Conservation (phyloP, 2,329 filamentous ascomycete genomes). For the Ophiostoma sp. region DNA sequence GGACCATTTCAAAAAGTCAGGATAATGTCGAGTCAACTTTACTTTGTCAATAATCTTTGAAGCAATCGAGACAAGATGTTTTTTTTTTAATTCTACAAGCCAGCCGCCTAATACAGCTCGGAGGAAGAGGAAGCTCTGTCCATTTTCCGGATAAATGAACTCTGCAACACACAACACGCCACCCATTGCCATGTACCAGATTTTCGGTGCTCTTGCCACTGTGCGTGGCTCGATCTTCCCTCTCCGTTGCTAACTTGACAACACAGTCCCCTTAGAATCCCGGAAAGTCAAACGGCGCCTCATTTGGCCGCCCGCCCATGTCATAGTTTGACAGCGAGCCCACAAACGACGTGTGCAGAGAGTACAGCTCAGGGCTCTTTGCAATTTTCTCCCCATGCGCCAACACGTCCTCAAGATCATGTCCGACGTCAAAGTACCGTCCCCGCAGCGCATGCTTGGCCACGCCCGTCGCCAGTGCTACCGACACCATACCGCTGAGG, state of each 20-base stretch:
- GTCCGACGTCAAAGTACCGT: conserved; percentile 36
- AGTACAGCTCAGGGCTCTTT: conserved; percentile 32
- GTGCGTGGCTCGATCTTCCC: neutral
- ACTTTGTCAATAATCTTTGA: neutral
- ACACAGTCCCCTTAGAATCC: conserved; percentile 19
- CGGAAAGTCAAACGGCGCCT: conserved; percentile 29
- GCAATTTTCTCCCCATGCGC: conserved; percentile 31
- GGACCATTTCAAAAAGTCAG: neutral
- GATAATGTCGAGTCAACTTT: neutral
- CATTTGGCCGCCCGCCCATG: conserved; percentile 22
- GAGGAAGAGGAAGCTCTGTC: neutral
- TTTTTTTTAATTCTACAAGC: neutral
- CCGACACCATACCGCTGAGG: conserved; percentile 39
- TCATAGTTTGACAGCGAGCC: conserved; percentile 29
- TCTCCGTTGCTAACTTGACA: neutral
- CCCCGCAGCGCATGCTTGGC: conserved; percentile 35
- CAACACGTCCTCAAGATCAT: conserved; percentile 37
- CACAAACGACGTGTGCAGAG: conserved; percentile 35
- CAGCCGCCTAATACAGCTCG: neutral
- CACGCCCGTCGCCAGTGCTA: conserved; percentile 36
- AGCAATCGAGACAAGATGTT: neutral
- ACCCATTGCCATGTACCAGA: neutral
- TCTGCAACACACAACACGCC: neutral
- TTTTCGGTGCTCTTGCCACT: neutral
- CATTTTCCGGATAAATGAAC: conserved; percentile 6